phyloP scores from a whole-genome alignment of 306 rosid genomes.

The Prunus davidiana region DNA sequence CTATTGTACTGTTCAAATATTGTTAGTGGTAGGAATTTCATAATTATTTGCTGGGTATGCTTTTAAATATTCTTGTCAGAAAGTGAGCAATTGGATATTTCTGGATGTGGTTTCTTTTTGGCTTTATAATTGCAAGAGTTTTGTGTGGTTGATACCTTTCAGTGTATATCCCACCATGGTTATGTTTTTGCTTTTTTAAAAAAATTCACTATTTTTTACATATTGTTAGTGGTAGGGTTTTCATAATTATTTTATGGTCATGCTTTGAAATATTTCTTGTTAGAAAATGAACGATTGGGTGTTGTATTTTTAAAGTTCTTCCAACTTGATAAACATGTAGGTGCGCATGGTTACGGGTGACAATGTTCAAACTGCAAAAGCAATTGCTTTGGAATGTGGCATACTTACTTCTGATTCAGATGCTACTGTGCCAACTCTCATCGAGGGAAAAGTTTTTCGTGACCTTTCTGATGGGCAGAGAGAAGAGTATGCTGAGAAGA shows the following conservation, averaged over 20 bases:
- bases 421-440: slow-evolving; percentile 56
- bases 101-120: too few relatives aligned
- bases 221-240: background rate
- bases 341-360: slow-evolving; percentile 96
- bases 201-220: background rate
- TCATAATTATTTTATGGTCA: background rate
- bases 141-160: too few relatives aligned
- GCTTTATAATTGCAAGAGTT: too few relatives aligned
- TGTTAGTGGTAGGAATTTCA: background rate
- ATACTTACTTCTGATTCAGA: slow-evolving; percentile 57
- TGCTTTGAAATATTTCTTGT: background rate
- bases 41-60: background rate
- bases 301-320: background rate
- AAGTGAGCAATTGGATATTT: background rate
- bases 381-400: slow-evolving; percentile 92
- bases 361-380: slow-evolving; percentile 86
- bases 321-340: slow-evolving; percentile 28
- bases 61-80: background rate
- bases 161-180: too few relatives aligned
- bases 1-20: background rate
- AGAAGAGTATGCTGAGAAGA: slow-evolving; percentile 56
- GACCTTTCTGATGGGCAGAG: slow-evolving; percentile 46
- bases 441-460: slow-evolving; percentile 84
- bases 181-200: too few relatives aligned
- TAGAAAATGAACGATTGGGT: background rate